Percentiles rank a stretch among this genome's conserved stretches.
phyloP scores from a whole-genome alignment of 768 basidiomycete genomes.

The Lactarius tabidus region DNA sequence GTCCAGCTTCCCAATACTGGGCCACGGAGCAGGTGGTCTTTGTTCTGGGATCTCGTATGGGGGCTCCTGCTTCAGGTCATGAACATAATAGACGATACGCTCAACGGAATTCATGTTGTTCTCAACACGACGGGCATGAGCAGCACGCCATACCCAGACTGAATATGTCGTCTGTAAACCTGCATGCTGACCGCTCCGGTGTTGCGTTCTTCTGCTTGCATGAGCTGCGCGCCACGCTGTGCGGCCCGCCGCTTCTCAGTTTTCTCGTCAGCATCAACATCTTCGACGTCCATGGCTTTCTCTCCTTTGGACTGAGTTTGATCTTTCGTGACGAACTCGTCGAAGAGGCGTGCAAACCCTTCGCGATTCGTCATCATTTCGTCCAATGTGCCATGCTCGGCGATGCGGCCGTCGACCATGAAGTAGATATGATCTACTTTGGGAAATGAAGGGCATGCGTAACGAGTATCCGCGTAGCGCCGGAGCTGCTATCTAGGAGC shows the following conservation, averaged over 20 bases:
- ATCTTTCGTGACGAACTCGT: slow-evolving; percentile 65
- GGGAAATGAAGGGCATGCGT: slow-evolving; percentile 91
- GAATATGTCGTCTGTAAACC: slow-evolving; percentile 59
- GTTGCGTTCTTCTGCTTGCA: slow-evolving; percentile 83
- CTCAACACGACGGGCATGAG: slow-evolving; percentile 73
- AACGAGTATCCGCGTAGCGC: slow-evolving; percentile 83
- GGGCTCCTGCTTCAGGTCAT: slow-evolving; percentile 77
- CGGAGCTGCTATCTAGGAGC: slow-evolving; percentile 54
- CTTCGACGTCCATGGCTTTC: slow-evolving; percentile 38
- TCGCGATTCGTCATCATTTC: slow-evolving; percentile 63
- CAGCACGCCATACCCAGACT: slow-evolving; percentile 62
- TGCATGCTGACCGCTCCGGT: slow-evolving; percentile 59
- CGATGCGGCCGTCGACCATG: slow-evolving; percentile 69
- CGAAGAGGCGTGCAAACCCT: slow-evolving; percentile 46
- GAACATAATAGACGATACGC: slow-evolving; percentile 78
- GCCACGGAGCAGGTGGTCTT: slow-evolving; percentile 67
- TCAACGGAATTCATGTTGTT: slow-evolving; percentile 94
- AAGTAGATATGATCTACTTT: slow-evolving; percentile 84
- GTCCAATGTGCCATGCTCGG: slow-evolving; percentile 74
- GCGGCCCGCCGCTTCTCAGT: slow-evolving; percentile 36
- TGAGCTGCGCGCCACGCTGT: slow-evolving; percentile 49
- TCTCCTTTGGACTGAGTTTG: slow-evolving; percentile 46
- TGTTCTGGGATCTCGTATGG: slow-evolving; percentile 59
- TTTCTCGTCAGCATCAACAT: slow-evolving; percentile 34
- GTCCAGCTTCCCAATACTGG: slow-evolving; percentile 65